phyloP scores from a whole-genome alignment of 2,329 filamentous ascomycete genomes.

The Macrophomina pseudophaseolina region DNA sequence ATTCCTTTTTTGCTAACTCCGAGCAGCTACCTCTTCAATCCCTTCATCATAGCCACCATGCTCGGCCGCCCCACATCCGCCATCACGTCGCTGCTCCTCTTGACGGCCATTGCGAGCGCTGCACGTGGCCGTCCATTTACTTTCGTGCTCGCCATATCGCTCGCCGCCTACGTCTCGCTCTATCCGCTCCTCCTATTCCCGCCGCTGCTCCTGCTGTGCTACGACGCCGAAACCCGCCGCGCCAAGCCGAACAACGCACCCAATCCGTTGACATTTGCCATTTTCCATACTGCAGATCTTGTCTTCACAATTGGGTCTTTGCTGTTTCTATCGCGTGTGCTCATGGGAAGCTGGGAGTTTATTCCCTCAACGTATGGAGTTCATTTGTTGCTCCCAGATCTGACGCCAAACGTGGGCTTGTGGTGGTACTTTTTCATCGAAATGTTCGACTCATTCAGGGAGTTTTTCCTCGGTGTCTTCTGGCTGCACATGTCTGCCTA shows the following conservation, averaged over 20 bases:
- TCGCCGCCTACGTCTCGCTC: slow-evolving; percentile 89
- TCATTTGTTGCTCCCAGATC: slow-evolving; percentile 85
- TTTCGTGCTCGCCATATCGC: slow-evolving; percentile 81
- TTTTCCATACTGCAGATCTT: slow-evolving; percentile 60
- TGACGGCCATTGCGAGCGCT: slow-evolving; percentile 82
- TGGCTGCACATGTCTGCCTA: slow-evolving; percentile 95
- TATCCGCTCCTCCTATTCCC: slow-evolving; percentile 88
- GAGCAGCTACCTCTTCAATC: slow-evolving; percentile 85
- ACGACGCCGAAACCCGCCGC: slow-evolving; percentile 62
- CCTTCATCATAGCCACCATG: slow-evolving; percentile 89
- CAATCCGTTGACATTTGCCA: slow-evolving; percentile 56
- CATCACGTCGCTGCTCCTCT: slow-evolving; percentile 86
- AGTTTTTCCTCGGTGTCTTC: slow-evolving; percentile 97
- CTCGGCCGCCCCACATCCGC: slow-evolving; percentile 86
- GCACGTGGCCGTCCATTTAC: slow-evolving; percentile 72
- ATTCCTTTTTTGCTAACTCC: background rate
- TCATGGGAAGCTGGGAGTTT: slow-evolving; percentile 88
- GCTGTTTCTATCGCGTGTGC: slow-evolving; percentile 71
- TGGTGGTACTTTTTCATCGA: slow-evolving; percentile 99
- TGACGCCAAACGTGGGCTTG: slow-evolving; percentile 92
- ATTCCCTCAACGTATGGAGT: slow-evolving; percentile 89
- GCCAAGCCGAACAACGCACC: slow-evolving; percentile 33
- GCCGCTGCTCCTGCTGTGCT: slow-evolving; percentile 79
- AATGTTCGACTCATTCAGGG: slow-evolving; percentile 97
- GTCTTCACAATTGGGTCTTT: slow-evolving; percentile 63